A percentile compares a stretch with the other conserved stretches of the same genome.
phyloP scores from a whole-genome alignment of 2,329 filamentous ascomycete genomes.

The Cladorrhinum sp. region DNA sequence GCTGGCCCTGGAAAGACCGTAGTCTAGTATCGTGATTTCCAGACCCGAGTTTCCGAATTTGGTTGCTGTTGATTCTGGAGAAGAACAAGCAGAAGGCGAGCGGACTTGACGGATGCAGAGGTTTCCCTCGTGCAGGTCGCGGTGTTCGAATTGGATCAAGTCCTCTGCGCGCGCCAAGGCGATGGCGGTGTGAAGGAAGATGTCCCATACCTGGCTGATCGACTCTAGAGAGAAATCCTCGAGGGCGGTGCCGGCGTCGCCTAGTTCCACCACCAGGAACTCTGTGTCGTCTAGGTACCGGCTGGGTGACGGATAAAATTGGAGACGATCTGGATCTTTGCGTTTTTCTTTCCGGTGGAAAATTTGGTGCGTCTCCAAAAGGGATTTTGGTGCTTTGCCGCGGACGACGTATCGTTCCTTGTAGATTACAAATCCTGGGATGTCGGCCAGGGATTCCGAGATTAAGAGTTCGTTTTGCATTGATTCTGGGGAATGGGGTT shows the following conservation, averaged over 20 bases:
- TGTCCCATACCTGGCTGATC: constrained; percentile 58
- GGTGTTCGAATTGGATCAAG: constrained; percentile 60
- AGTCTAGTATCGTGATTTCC: constrained; percentile 63
- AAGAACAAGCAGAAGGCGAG: constrained; percentile 33
- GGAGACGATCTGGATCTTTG: constrained; percentile 53
- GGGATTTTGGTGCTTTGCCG: constrained; percentile 50
- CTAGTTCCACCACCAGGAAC: constrained; percentile 61
- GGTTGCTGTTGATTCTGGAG: constrained; percentile 26
- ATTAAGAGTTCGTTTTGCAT: constrained; percentile 59
- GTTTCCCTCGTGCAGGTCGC: constrained; percentile 64
- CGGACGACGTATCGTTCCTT: constrained; percentile 61
- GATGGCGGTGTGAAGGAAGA: constrained; percentile 59
- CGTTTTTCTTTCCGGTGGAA: constrained; percentile 55
- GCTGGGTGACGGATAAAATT: constrained; percentile 62
- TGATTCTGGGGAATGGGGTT: constrained; percentile 53
- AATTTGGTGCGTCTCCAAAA: constrained; percentile 58
- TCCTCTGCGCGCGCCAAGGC: constrained; percentile 59
- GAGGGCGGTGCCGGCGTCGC: constrained; percentile 58
- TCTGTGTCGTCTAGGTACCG: constrained; percentile 55
- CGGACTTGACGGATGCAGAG: constrained; percentile 52
- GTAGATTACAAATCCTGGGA: constrained; percentile 64
- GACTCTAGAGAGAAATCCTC: constrained; percentile 54
- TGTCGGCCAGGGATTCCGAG: constrained; percentile 61
- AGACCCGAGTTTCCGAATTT: constrained; percentile 59
- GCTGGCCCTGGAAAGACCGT: constrained; percentile 59